Conservation (phyloP, 495 filamentous ascomycete species). For the Penicillium paradoxum region DNA sequence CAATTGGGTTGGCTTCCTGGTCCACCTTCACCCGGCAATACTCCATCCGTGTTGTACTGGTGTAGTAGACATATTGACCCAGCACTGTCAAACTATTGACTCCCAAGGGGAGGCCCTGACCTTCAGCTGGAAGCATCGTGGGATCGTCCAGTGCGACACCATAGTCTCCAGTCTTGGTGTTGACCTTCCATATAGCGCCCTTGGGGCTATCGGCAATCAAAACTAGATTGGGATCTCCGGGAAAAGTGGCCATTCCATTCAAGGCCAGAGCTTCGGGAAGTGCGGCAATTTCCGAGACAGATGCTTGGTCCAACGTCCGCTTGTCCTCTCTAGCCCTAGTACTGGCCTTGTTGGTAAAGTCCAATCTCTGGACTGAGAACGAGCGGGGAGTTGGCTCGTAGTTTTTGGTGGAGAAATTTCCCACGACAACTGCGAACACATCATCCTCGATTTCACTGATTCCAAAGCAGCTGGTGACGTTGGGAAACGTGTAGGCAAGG, state of each 20-base stretch:
- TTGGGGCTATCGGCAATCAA: slow-evolving; percentile 38
- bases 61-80: slow-evolving; percentile 35
- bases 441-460: slow-evolving; percentile 40
- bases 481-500: slow-evolving; percentile 28
- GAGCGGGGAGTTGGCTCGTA: slow-evolving; percentile 27
- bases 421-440: slow-evolving; percentile 38
- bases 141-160: slow-evolving; percentile 26
- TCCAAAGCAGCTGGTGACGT: slow-evolving; percentile 33
- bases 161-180: slow-evolving; percentile 30
- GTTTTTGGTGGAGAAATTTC: slow-evolving; percentile 31
- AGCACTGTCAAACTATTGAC: slow-evolving; percentile 36
- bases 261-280: slow-evolving; percentile 35
- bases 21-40: slow-evolving; percentile 30
- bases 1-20: slow-evolving; percentile 18
- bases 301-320: not conserved
- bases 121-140: slow-evolving; percentile 18
- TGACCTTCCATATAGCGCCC: slow-evolving; percentile 32
- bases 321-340: not conserved
- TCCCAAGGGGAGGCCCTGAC: slow-evolving; percentile 23
- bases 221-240: slow-evolving; percentile 20
- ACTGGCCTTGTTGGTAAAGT: slow-evolving; percentile 14
- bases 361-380: slow-evolving; percentile 37
- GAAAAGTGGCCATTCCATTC: slow-evolving; percentile 37
- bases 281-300: slow-evolving; percentile 23
- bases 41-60: slow-evolving; percentile 31